Evolutionary conservation across 2,329 filamentous ascomycete genomes (phyloP), one percentile per base, ranked within the genome.

Genomic region (Scytalidium sp.): DNA sequence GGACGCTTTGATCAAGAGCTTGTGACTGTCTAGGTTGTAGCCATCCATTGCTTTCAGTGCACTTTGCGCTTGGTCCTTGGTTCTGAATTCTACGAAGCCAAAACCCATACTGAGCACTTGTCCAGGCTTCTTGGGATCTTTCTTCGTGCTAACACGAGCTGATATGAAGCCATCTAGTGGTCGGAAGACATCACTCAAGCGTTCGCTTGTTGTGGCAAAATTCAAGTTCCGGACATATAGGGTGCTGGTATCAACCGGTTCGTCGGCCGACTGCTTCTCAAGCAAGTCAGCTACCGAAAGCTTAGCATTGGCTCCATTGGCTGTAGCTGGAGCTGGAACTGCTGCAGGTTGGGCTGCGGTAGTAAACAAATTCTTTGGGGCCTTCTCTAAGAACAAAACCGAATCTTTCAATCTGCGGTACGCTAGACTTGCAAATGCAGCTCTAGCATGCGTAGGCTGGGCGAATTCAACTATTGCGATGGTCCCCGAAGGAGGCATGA

Each of bases 31-130:
- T n/a, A 99, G 80, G 36, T 83, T 83, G 67, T 89, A 83, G 10
- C 91, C 90, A 67, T 97, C 85, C 90, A 97, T 94, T n/a, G 84
- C 82, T 58, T 83, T 80, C 51, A 90, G 75, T 20, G 93, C 94
- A 42, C 87, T 85, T 58, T 89, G 82, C 1, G 94, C 93, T 61
- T 92, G 82, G 39, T 78, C 80, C 63, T 89, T 89, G 58, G 80
- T 85, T 51, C 79, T 81, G 71, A 97, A 99, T 62, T 96, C 91
- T 52, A 91, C 82, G 68, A 99, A 99, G 41, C 92, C 94, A 66
- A 96, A 99, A 32, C 94, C 94, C 92, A 97, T 97, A 66, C 92
- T 97, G 47, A 99, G 81, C 3, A 87, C 80, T 68, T 96, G 87
- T 8, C 88, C 90, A 17, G 89, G 85, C 64, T 87, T 88, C 75